Percentiles rank a stretch among this genome's conserved stretches.
Evolutionary conservation across 345 rosid species (phyloP).

Genomic region (Eucalyptus sp.): DNA sequence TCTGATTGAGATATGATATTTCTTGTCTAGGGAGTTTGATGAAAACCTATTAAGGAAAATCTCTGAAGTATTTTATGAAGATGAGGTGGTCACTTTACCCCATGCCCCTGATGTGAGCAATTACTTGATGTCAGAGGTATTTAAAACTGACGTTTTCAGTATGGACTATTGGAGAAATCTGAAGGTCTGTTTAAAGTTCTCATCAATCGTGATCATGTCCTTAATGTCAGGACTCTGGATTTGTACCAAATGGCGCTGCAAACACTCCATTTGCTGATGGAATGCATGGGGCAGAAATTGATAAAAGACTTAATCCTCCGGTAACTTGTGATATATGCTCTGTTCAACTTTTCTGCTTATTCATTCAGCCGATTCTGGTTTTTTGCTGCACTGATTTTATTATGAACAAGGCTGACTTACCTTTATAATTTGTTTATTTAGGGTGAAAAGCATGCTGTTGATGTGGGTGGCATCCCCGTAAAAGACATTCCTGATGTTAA

Average conservation of each 20-base stretch:
- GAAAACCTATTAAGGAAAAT: constrained; percentile 67
- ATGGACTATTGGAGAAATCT: neutral
- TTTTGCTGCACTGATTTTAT: neutral
- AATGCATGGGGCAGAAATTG: constrained; percentile 72
- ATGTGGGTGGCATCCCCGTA: constrained; percentile 20
- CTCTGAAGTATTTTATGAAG: constrained; percentile 79
- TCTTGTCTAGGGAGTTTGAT: constrained; percentile 81
- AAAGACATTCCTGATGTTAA: constrained; percentile 38
- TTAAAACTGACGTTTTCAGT: neutral
- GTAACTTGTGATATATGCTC: constrained; percentile 21
- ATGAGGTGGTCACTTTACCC: constrained; percentile 67
- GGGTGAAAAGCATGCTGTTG: constrained; percentile 21
- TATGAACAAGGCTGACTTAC: neutral
- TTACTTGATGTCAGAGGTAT: constrained; percentile 89
- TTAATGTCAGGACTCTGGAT: constrained; percentile 56
- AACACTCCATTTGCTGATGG: constrained; percentile 59
- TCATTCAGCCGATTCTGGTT: neutral
- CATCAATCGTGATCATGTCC: neutral
- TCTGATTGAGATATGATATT: neutral
- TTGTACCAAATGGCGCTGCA: constrained; percentile 53
- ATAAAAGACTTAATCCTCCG: constrained; percentile 42
- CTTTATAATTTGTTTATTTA: neutral
- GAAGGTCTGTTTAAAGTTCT: neutral
- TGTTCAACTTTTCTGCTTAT: neutral
- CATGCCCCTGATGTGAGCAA: constrained; percentile 88